These are phyloP conservation scores for Saturnispora zaruensis DNA, from an alignment of 805 yeast species.

Conservation along the genomic window DNA sequence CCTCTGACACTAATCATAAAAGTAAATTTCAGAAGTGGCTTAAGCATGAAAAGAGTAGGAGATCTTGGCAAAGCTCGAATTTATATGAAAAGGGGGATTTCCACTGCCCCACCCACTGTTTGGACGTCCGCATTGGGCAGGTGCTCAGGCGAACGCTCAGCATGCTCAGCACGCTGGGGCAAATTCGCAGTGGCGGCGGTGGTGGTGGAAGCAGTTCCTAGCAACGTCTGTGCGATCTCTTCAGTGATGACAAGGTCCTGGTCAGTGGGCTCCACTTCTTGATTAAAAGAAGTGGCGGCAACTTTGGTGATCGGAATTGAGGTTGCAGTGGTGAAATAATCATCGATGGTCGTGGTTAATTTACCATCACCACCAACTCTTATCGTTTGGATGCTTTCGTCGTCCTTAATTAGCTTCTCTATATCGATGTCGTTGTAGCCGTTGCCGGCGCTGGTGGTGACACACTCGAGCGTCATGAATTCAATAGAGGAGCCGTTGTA, in stretches of 20 bases:
- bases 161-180: not conserved
- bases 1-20: not conserved
- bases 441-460: slow-evolving; percentile 4
- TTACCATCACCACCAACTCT: slow-evolving; percentile 23
- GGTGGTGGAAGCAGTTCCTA: slow-evolving; percentile 8
- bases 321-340: slow-evolving; percentile 14
- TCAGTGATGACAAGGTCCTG: slow-evolving; percentile 18
- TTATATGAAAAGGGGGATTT: slow-evolving; percentile 36
- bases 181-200: not conserved
- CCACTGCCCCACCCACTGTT: slow-evolving; percentile 37
- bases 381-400: slow-evolving; percentile 25
- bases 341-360: slow-evolving; percentile 25
- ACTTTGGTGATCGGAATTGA: not conserved
- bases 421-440: slow-evolving; percentile 24
- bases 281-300: not conserved
- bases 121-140: slow-evolving; percentile 14
- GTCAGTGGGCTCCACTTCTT: not conserved
- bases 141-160: not conserved
- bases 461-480: slow-evolving; percentile 23
- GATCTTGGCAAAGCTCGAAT: not conserved
- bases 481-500: slow-evolving; percentile 25
- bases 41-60: no score
- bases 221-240: slow-evolving; percentile 23
- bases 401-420: slow-evolving; percentile 28
- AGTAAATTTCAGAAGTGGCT: no score